Evolutionary conservation across 2,329 filamentous ascomycete species (phyloP).

Genomic region (Neocatenulostroma microsporum): DNA sequence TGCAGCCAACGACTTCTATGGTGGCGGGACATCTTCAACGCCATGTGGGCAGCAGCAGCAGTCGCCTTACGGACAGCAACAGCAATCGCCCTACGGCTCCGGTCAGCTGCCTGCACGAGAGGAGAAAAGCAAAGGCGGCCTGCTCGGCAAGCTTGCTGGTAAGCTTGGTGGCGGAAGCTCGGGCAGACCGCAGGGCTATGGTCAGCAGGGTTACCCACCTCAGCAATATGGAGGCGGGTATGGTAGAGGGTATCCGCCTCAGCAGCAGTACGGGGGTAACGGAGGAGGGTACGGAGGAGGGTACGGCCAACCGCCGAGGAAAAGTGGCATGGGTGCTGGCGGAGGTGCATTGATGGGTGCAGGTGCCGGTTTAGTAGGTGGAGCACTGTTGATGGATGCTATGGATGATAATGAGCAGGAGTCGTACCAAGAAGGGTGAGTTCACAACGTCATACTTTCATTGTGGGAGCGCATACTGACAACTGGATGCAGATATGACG

Average conservation of each 20-base stretch:
- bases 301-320: constrained; percentile 35
- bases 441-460: constrained; percentile 8
- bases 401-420: constrained; percentile 49
- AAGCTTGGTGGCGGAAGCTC: constrained; percentile 29
- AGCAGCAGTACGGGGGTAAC: constrained; percentile 23
- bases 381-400: constrained; percentile 59
- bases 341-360: constrained; percentile 71
- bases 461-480: not conserved
- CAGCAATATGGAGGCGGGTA: constrained; percentile 20
- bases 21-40: constrained; percentile 12
- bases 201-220: constrained; percentile 24
- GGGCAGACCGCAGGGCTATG: constrained; percentile 16
- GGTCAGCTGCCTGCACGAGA: constrained; percentile 3
- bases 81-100: constrained; percentile 4
- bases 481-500: constrained; percentile 9
- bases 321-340: constrained; percentile 53
- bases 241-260: constrained; percentile 30
- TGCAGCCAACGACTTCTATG: constrained; percentile 44
- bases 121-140: constrained; percentile 31
- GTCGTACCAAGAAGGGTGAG: constrained; percentile 45
- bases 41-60: constrained; percentile 22
- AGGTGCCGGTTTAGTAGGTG: constrained; percentile 74
- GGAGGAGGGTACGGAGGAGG: no score
- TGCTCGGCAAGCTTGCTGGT: constrained; percentile 48
- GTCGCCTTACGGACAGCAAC: constrained; percentile 13